Evolutionary conservation across 768 basidiomycete species (phyloP).

Genomic region (Steccherinum ochraceum): DNA sequence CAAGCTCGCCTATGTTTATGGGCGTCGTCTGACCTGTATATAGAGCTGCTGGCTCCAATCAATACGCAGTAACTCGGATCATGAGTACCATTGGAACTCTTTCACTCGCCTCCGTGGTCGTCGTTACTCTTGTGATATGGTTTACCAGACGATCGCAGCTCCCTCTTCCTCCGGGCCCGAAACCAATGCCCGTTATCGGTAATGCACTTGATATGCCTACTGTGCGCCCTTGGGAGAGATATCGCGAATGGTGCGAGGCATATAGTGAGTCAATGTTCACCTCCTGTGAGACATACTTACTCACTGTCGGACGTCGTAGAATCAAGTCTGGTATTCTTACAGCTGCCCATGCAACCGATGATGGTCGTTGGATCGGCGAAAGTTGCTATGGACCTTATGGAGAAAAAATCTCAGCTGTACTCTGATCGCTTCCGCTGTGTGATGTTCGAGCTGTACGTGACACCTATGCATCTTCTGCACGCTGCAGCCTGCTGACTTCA

Average conservation of each 20-base stretch:
- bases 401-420: slow-evolving; percentile 17
- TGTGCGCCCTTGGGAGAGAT: slow-evolving; percentile 9
- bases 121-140: background rate
- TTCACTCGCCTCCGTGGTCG: background rate
- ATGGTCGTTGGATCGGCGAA: slow-evolving; percentile 17
- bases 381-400: slow-evolving; percentile 20
- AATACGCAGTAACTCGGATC: background rate
- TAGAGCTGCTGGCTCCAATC: background rate
- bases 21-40: background rate
- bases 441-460: slow-evolving; percentile 5
- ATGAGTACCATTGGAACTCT: background rate
- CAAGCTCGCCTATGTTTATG: background rate
- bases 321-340: slow-evolving; percentile 10
- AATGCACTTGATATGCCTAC: slow-evolving; percentile 16
- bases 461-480: background rate
- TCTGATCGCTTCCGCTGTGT: slow-evolving; percentile 12
- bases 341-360: slow-evolving; percentile 13
- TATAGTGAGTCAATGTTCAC: slow-evolving; percentile 5
- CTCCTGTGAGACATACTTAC: background rate
- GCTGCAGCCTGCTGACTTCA: background rate
- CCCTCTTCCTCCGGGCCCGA: slow-evolving; percentile 13
- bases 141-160: background rate
- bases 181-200: slow-evolving; percentile 10
- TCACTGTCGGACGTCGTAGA: background rate
- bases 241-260: slow-evolving; percentile 9